Evolutionary conservation across 75 land plant genomes (phyloP), one percentile per base, ranked within the genome.

Genomic region (Picea glauca): DNA sequence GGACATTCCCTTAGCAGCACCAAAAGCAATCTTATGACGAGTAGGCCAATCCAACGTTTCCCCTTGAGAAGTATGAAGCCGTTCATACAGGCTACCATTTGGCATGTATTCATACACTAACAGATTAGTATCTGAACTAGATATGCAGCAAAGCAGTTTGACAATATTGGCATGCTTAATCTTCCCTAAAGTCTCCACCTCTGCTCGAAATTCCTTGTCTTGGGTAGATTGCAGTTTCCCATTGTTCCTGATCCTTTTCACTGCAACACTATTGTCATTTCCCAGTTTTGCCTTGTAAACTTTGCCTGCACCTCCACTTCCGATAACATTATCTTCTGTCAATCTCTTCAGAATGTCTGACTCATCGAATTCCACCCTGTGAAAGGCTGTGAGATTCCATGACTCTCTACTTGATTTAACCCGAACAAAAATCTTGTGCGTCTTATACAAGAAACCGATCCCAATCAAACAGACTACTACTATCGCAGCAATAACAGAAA

Each of bases 341-440:
- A 90, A 38, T 18, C 82, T 83, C 15, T 81, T 54, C 59, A 89
- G 17, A 46, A 89, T 86, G 77, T 82, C 73, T 33, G 67, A 33
- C 76, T 86, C 90, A n/a, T 78, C 79, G 86, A 95, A 95, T 67
- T 83, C 85, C 77, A 93, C 50, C 68, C 78, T 80, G 62, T 95
- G 98, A 79, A 95, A 95, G 13, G 91, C 85, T n/a, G 96, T 93
- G 9, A 91, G 81, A 85, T 93, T 95, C 98, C 96, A 95, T 50
- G 79, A 21, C 2, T 78, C 80, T 5, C 31, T 38, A 13, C 38
- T 64, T 35, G 14, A 67, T 35, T 78, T 70, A 54, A 59, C 63
- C 54, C 43, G 56, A 6, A 38, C 13, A 76, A 76, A 79, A 60
- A 62, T 65, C 76, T 58, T 80, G 1, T 72, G 2, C 43, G 70